Evolutionary conservation across 805 yeast genomes (phyloP), one percentile per base, ranked within the genome.

Genomic region (Ogataea corticis): DNA sequence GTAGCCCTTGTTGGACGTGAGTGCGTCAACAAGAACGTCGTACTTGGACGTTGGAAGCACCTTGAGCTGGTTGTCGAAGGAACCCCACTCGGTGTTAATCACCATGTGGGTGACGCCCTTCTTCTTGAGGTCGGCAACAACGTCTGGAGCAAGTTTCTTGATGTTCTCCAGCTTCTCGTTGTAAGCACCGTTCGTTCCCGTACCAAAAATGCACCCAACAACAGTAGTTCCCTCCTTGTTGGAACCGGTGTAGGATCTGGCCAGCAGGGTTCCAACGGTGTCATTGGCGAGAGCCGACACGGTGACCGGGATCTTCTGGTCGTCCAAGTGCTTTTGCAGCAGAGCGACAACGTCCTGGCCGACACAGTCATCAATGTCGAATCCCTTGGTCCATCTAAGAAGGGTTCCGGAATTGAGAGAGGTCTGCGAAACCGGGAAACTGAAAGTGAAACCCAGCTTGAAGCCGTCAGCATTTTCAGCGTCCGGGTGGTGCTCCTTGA

Each of bases 161-260:
- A 94, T 87, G 44, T 83, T 77, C 33, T 79, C 82, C 42, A 90
- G 65, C 45, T 79, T 75, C 67, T 92, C 99, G 62, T 80, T 75
- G 68, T 94, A 92, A 13, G 97, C 96, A 50, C 97, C 97, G 66
- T 92, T 92, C 23, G 98, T 92, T 62, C 99, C 99, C 2, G 99
- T 94, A 54, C 99, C 99, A 60, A 91, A 88, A 52, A 92, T 92
- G 50, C 91, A 83, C 39, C 99, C 98, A 54, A 91, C 73, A 7
- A 86, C 77, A 9, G 97, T 87, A 46, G 81, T 82, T 38, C 94
- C 81, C 48, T 80, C 82, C 41, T 83, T 77, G 49, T 82, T 76
- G 16, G 75, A 66, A 31, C 81, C 75, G 4, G 87, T 72, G 68
- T 92, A 92, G 21, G 97, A 85, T 58, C 96, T 82, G 9, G 96